Evolutionary conservation across 768 basidiomycete species (phyloP), one percentile per base, ranked within the genome.

Genomic region (Mycena albidolilacea): DNA sequence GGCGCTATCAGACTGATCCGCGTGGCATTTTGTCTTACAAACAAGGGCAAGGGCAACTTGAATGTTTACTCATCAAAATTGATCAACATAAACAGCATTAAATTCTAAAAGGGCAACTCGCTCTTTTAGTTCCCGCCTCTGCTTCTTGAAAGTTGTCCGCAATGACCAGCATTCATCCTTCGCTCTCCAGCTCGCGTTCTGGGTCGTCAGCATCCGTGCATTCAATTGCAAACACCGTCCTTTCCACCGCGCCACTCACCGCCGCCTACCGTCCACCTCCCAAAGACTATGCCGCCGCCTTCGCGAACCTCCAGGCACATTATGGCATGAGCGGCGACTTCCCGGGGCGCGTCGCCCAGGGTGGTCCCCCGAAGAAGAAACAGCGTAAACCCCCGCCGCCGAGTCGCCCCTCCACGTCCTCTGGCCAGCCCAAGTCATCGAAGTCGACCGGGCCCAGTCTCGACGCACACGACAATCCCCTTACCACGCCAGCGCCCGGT

Each of bases 231-330:
- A 54, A 72, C 60, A 80, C 81, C 12, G 74, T 79, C n/a, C 75
- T 64, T 12, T 77, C 79, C 2, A 76, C 75, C 7, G 67, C 75
- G 5, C 73, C 78, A 46, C 72, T 77, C 46, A 75, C 62, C 30
- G 71, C 71, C 30, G 71, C 71, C n/a, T 67, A 59, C 7, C 67
- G 71, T 21, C 73, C 62, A 7, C 79, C 78, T n/a, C 80, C 76
- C 15, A 85, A 85, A 64, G 82, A 85, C 67, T 86, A 79, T 66
- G 79, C 80, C 12, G 84, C 81, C 4, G 85, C 85, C 1, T 74
- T 86, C 2, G 81, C 79, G 8, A 73, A 79, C 2, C 75, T 85
- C 17, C 84, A 84, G 70, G 82, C 80, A 0, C 79, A 82, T 65
- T 85, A 85, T 52, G 85, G 85, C 10, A 81, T 78, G 10, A 74